Percentiles rank a stretch among this genome's conserved stretches.
These are phyloP conservation scores for Lyophyllum shimeji DNA, from an alignment of 768 basidiomycete species.

Conservation along the genomic window DNA sequence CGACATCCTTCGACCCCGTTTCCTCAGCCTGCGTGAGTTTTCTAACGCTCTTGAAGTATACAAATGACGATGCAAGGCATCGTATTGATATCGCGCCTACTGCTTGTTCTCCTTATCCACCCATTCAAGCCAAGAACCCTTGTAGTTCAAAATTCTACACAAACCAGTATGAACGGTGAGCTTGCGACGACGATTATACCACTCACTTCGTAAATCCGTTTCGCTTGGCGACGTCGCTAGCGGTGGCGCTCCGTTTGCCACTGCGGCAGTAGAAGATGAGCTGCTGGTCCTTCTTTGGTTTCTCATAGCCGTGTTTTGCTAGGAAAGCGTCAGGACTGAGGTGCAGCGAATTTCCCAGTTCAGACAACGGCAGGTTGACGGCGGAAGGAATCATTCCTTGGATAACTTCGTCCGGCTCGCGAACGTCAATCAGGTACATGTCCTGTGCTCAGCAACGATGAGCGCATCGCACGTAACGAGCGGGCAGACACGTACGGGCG, in stretches of 20 bases:
- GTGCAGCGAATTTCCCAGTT: slow-evolving; percentile 67
- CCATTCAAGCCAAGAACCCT: slow-evolving; percentile 91
- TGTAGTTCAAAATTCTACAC: slow-evolving; percentile 67
- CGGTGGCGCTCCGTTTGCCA: slow-evolving; percentile 79
- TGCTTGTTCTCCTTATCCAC: slow-evolving; percentile 47
- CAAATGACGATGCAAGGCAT: no score
- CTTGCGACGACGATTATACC: background rate
- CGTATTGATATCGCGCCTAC: background rate
- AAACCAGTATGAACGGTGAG: slow-evolving; percentile 1
- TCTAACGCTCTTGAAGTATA: no score
- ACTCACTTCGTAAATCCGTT: slow-evolving; percentile 82
- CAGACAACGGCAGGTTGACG: slow-evolving; percentile 85
- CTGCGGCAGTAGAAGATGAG: slow-evolving; percentile 91
- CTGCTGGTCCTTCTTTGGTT: slow-evolving; percentile 69
- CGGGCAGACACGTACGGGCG: slow-evolving; percentile 42
- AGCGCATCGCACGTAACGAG: slow-evolving; percentile 1
- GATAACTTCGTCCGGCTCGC: slow-evolving; percentile 88
- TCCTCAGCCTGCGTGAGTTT: no score
- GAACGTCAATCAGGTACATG: slow-evolving; percentile 82
- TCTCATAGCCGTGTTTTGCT: slow-evolving; percentile 68
- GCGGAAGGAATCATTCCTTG: slow-evolving; percentile 93
- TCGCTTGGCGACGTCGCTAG: slow-evolving; percentile 77
- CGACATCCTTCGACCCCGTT: no score
- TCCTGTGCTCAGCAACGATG: slow-evolving; percentile 41
- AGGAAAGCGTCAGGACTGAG: slow-evolving; percentile 56